Percentiles rank a stretch among this genome's conserved stretches.
Evolutionary conservation across 768 basidiomycete species (phyloP).

Genomic region (Lanmaoa pseudosensibilis): DNA sequence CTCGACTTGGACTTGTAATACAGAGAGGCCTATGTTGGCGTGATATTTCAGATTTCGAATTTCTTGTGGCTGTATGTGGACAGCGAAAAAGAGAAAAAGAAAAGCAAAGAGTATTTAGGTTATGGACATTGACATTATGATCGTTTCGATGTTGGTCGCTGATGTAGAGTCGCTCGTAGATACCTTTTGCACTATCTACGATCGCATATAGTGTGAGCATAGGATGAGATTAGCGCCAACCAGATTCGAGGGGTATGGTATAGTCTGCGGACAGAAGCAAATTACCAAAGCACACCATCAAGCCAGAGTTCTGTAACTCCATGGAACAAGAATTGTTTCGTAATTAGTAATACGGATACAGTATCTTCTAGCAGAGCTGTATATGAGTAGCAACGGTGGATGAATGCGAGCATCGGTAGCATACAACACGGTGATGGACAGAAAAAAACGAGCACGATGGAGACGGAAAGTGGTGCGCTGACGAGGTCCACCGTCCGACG

Average conservation of each 20-base stretch:
- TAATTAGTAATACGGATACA: constrained; percentile 13
- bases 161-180: neutral
- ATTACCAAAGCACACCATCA: neutral
- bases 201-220: neutral
- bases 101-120: neutral
- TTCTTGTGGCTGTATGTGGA: constrained; percentile 1
- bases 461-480: too few relatives aligned
- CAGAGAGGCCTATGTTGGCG: neutral
- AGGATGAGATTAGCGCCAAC: too few relatives aligned
- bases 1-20: constrained; percentile 3
- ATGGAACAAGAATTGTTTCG: neutral
- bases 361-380: constrained; percentile 10
- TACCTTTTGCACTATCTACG: neutral
- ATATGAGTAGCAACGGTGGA: neutral
- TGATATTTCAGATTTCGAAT: neutral
- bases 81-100: neutral
- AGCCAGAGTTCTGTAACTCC: neutral
- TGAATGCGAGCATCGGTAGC: constrained; percentile 10
- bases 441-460: neutral
- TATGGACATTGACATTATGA: neutral
- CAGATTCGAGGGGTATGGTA: neutral
- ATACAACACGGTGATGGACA: neutral
- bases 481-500: neutral
- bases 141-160: neutral
- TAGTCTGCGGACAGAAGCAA: too few relatives aligned